Percentiles rank a stretch among this genome's conserved stretches.
These are phyloP conservation scores for Tylopilus balloui DNA, from an alignment of 768 basidiomycete genomes.

Conservation along the genomic window DNA sequence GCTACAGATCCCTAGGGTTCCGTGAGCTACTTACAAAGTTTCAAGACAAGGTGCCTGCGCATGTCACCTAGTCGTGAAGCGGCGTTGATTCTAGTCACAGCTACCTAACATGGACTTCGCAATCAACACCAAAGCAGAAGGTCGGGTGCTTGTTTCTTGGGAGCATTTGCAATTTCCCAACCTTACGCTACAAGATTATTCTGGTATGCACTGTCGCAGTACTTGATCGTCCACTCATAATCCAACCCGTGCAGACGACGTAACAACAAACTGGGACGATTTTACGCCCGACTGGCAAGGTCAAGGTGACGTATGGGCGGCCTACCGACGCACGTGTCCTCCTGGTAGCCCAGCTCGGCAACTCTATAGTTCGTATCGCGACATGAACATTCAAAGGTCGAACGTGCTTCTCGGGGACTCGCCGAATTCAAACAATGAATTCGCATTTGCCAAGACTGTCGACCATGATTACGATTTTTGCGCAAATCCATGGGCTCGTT, in stretches of 20 bases:
- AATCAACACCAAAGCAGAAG: slow-evolving; percentile 91
- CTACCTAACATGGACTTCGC: slow-evolving; percentile 94
- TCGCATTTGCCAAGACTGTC: slow-evolving; percentile 57
- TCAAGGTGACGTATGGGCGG: slow-evolving; percentile 87
- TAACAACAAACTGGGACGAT: slow-evolving; percentile 52
- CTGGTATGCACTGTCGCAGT: slow-evolving; percentile 22
- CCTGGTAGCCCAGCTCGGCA: slow-evolving; percentile 76
- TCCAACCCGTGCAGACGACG: slow-evolving; percentile 36
- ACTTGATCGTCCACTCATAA: background rate
- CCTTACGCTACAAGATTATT: slow-evolving; percentile 44
- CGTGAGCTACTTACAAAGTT: slow-evolving; percentile 73
- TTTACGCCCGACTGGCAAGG: slow-evolving; percentile 85
- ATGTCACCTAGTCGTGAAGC: background rate
- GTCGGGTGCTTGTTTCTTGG: slow-evolving; percentile 91
- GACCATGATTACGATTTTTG: slow-evolving; percentile 79
- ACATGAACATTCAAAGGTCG: slow-evolving; percentile 31
- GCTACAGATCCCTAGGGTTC: slow-evolving; percentile 77
- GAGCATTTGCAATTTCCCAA: slow-evolving; percentile 76
- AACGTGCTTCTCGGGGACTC: slow-evolving; percentile 27
- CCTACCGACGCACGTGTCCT: slow-evolving; percentile 87
- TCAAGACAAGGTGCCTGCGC: slow-evolving; percentile 48
- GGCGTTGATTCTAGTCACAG: slow-evolving; percentile 33
- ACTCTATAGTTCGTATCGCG: slow-evolving; percentile 73
- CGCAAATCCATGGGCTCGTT: slow-evolving; percentile 72
- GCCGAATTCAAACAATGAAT: slow-evolving; percentile 44